Base-by-base conservation (phyloP, 2,329 filamentous ascomycete genomes). In the Tolypocladium cylindrosporum region DNA sequence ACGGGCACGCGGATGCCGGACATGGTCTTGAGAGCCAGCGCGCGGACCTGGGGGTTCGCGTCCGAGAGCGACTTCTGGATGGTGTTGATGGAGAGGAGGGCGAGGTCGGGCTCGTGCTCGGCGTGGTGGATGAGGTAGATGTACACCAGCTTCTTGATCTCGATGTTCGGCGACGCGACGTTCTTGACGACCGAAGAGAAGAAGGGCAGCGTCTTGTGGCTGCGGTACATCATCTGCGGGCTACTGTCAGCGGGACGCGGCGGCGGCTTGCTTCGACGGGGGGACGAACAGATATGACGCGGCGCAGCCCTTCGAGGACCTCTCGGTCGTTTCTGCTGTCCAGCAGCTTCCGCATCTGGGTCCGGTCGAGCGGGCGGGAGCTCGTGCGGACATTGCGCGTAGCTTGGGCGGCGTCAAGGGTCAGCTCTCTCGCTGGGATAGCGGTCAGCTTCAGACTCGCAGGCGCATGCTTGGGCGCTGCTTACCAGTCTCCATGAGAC, bases 181-280 rank as follows among this genome's bases (percentile, higher is more conserved):
- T 97, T 99, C 77, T 99, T 99, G 72, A 99, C 91, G 57, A 99
- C 89, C 31, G 91, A 89, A n/a, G 93, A 96, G 79, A 99, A 99
- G 80, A 93, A 96, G 27, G 90, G 87, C 2, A 96, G 80, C 59
- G 91, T 96, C 64, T 90, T 88, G 71, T 95, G 90, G 66, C 89
- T 86, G 65, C 86, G 86, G 76, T 97, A 97, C 85, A 96, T 96
- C 88, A 97, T 93, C 91, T 96, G 68, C 13, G 43, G 7, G 24
- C 41, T 9, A 16, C n/a, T 43, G 21, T 56, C 39, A 50, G 61
- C 54, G 52, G 61, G 4, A 4, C 19, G 31, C 31, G 6, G 14
- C 10, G 6, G 48, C 3, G 19, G 31, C 31, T n/a, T 14, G 48
- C 19, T 21, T 21, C 60, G 27, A 41, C 59, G 55, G 50, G 41